Evolutionary conservation across 2,329 filamentous ascomycete genomes (phyloP).

Genomic region (Alternaria conjuncta): DNA sequence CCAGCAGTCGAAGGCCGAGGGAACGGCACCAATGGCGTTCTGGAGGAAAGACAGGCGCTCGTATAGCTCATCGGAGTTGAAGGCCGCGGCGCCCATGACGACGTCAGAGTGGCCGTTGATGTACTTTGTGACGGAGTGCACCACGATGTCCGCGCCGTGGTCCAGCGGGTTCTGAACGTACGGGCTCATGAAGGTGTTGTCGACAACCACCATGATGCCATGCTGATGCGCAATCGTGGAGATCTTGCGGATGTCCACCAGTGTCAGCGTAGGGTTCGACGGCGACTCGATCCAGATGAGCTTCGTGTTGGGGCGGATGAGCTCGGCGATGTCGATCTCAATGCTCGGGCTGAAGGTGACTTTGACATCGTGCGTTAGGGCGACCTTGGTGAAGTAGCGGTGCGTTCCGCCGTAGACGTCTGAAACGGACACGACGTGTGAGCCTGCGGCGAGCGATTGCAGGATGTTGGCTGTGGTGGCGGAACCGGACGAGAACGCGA

Average conservation of each 20-base stretch:
- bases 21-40: slow-evolving; percentile 95
- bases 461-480: slow-evolving; percentile 93
- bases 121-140: slow-evolving; percentile 98
- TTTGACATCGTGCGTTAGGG: slow-evolving; percentile 88
- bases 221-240: slow-evolving; percentile 82
- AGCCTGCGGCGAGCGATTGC: slow-evolving; percentile 87
- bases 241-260: slow-evolving; percentile 91
- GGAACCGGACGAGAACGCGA: slow-evolving; percentile 93
- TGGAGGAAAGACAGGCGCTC: slow-evolving; percentile 86
- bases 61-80: slow-evolving; percentile 83
- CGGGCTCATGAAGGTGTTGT: slow-evolving; percentile 97
- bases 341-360: slow-evolving; percentile 95
- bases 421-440: slow-evolving; percentile 93
- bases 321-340: slow-evolving; percentile 80
- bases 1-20: slow-evolving; percentile 96
- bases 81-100: slow-evolving; percentile 95
- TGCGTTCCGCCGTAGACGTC: slow-evolving; percentile 99
- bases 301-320: slow-evolving; percentile 89
- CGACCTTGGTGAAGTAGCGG: slow-evolving; percentile 98
- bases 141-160: slow-evolving; percentile 93
- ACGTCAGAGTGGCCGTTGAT: slow-evolving; percentile 98
- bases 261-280: slow-evolving; percentile 89
- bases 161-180: slow-evolving; percentile 97
- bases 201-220: slow-evolving; percentile 94
- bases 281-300: slow-evolving; percentile 97